Evolutionary conservation across 495 filamentous ascomycete species (phyloP).

Genomic region (Neurospora sp.): DNA sequence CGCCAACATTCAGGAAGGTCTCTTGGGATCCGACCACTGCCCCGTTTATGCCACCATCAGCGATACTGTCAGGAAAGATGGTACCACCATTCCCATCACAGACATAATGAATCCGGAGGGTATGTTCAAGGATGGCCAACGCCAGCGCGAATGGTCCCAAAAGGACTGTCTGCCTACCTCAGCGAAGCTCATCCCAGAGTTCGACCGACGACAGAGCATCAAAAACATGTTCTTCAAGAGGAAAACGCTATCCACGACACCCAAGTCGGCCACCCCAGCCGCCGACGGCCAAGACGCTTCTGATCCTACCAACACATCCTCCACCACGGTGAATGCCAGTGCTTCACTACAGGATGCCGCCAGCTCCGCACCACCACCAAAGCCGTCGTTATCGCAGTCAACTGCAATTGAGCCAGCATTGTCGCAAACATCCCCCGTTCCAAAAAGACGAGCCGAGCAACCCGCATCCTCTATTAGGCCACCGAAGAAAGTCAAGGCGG

Average conservation of each 20-base stretch:
- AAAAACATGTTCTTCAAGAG: constrained; percentile 84
- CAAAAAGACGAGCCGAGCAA: constrained; percentile 27
- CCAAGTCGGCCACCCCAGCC: constrained; percentile 1
- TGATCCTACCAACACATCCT: background rate
- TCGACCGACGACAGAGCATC: constrained; percentile 72
- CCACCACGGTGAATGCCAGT: background rate
- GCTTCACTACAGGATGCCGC: background rate
- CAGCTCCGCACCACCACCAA: background rate
- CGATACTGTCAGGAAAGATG: constrained; percentile 41
- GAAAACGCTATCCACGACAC: constrained; percentile 3
- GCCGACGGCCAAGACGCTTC: background rate
- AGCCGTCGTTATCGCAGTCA: background rate
- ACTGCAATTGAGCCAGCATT: constrained; percentile 7
- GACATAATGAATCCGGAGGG: constrained; percentile 77
- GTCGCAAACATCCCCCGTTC: constrained; percentile 9
- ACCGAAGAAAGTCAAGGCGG: constrained; percentile 30
- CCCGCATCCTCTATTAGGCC: constrained; percentile 15
- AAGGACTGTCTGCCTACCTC: constrained; percentile 65
- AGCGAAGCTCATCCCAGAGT: constrained; percentile 77
- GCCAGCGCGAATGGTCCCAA: constrained; percentile 53
- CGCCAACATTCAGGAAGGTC: constrained; percentile 90
- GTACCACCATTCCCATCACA: constrained; percentile 41
- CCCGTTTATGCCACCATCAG: constrained; percentile 53
- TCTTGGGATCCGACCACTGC: constrained; percentile 95
- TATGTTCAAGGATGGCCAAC: constrained; percentile 61